phyloP scores from a whole-genome alignment of 495 filamentous ascomycete species.

The Penicillium arizonense region DNA sequence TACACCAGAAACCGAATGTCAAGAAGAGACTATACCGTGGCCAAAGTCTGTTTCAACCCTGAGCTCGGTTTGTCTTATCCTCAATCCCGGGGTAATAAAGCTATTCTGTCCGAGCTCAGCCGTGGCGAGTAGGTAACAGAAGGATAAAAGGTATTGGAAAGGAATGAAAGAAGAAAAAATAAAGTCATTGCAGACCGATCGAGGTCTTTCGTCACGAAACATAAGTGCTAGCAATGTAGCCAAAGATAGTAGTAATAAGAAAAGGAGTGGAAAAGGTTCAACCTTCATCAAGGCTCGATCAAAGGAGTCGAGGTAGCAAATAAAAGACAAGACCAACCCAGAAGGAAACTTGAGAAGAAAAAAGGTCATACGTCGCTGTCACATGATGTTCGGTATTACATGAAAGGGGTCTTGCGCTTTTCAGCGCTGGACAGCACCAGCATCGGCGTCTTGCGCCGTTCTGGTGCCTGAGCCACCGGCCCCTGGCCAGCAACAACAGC shows the following conservation, averaged over 20 bases:
- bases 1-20: slow-evolving; percentile 2
- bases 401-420: slow-evolving; percentile 79
- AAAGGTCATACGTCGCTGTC: slow-evolving; percentile 39
- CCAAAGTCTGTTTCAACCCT: not conserved
- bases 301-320: not conserved
- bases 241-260: slow-evolving; percentile 6
- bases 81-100: not conserved
- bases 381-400: slow-evolving; percentile 47
- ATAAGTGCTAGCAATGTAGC: slow-evolving; percentile 10
- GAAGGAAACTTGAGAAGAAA: slow-evolving; percentile 1
- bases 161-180: slow-evolving; percentile 7
- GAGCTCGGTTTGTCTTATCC: not conserved
- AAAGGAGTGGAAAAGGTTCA: slow-evolving; percentile 15
- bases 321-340: slow-evolving; percentile 7
- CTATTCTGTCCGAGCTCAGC: not conserved
- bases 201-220: slow-evolving; percentile 24
- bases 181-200: slow-evolving; percentile 25
- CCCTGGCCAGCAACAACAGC: slow-evolving; percentile 48
- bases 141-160: slow-evolving; percentile 4
- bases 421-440: slow-evolving; percentile 85
- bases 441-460: slow-evolving; percentile 77
- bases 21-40: not conserved
- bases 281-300: not conserved
- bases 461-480: slow-evolving; percentile 46
- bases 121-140: not conserved